phyloP scores from a whole-genome alignment of 2,329 filamentous ascomycete species.

The Dendryphion nanum region DNA sequence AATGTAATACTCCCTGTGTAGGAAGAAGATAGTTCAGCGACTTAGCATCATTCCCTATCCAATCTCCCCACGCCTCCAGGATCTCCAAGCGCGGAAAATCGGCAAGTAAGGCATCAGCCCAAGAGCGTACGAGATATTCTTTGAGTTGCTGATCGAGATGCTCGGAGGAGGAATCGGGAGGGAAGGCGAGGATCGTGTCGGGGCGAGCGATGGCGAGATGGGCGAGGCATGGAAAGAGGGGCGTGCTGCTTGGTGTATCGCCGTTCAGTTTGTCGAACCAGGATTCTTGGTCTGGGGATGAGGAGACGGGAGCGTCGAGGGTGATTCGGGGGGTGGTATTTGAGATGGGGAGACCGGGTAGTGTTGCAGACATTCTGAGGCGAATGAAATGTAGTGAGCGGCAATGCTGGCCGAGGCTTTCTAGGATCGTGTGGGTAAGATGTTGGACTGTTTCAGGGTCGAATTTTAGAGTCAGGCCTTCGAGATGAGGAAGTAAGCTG shows the following conservation, averaged over 20 bases:
- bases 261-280: background rate
- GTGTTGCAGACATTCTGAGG: conserved; percentile 22
- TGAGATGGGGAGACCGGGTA: conserved; percentile 17
- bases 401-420: conserved; percentile 27
- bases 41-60: conserved; percentile 26
- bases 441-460: conserved; percentile 22
- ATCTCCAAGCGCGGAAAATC: conserved; percentile 31
- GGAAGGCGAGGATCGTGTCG: conserved; percentile 22
- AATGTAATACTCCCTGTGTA: conserved; percentile 25
- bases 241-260: background rate
- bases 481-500: conserved; percentile 17
- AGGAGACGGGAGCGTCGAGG: background rate
- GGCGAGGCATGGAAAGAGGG: conserved; percentile 24
- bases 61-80: conserved; percentile 35
- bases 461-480: conserved; percentile 24
- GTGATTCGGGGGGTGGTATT: conserved; percentile 8
- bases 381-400: conserved; percentile 23
- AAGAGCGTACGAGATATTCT: conserved; percentile 25
- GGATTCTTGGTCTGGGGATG: background rate
- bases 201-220: conserved; percentile 30
- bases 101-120: conserved; percentile 23
- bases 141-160: conserved; percentile 20
- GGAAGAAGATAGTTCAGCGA: conserved; percentile 32
- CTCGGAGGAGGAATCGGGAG: conserved; percentile 10
- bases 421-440: conserved; percentile 23